A percentile compares a stretch with the other conserved stretches of the same genome.
Conservation (phyloP, 306 rosid species). For the Vicia sativa region DNA sequence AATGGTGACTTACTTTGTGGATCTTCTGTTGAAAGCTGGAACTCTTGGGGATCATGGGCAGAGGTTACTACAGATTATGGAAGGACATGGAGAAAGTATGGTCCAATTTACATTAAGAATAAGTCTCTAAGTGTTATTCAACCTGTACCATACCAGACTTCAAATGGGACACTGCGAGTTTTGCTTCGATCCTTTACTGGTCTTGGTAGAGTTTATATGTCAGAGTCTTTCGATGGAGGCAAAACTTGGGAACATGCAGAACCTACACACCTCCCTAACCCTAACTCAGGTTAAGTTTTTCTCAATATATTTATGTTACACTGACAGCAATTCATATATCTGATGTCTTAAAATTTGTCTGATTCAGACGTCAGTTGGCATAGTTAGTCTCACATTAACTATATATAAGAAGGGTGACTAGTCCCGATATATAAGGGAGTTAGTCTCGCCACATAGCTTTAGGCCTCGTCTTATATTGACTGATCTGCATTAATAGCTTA, state of each 20-base stretch:
- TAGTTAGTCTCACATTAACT: not conserved
- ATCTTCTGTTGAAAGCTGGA: conserved; percentile 97
- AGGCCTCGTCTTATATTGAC: not conserved
- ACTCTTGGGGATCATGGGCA: conserved; percentile 98
- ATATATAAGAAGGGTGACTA: too few species aligned
- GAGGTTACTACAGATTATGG: conserved; percentile 83
- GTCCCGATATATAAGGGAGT: too few species aligned
- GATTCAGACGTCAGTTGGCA: not conserved
- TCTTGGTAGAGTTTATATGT: conserved; percentile 61
- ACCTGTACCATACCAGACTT: conserved; percentile 81
- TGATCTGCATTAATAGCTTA: not conserved
- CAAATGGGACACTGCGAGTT: conserved; percentile 74
- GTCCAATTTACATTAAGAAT: conserved; percentile 72
- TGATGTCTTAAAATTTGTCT: not conserved
- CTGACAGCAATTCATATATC: not conserved
- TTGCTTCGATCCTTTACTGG: conserved; percentile 75
- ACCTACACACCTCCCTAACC: conserved; percentile 81
- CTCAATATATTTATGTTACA: conserved; percentile 27
- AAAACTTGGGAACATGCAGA: conserved; percentile 71
- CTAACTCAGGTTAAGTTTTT: conserved; percentile 76
- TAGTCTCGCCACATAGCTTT: not conserved
- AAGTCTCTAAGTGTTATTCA: conserved; percentile 81
- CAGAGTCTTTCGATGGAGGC: conserved; percentile 86
- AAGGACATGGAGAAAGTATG: conserved; percentile 76
- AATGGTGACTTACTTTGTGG: conserved; percentile 85